phyloP scores from a whole-genome alignment of 805 yeast genomes.

The Yamadazyma laniorum region DNA sequence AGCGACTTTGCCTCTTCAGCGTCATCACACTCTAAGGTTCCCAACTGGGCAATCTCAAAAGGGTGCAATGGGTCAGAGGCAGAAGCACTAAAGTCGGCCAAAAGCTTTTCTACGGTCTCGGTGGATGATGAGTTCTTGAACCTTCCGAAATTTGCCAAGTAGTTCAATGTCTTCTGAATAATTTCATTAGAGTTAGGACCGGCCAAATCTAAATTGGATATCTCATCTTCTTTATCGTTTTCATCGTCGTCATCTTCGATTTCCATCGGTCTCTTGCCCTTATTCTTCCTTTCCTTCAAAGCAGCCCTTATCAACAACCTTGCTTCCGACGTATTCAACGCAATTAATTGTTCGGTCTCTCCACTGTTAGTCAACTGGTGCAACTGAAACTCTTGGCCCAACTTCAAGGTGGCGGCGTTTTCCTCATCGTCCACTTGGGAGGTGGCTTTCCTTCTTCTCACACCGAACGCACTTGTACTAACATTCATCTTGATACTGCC shows the following conservation, averaged over 20 bases:
- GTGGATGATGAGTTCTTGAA: slow-evolving; percentile 92
- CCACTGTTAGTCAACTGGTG: slow-evolving; percentile 82
- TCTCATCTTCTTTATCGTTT: slow-evolving; percentile 43
- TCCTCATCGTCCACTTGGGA: slow-evolving; percentile 82
- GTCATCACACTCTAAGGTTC: slow-evolving; percentile 90
- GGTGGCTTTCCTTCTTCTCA: slow-evolving; percentile 65
- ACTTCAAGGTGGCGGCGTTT: slow-evolving; percentile 79
- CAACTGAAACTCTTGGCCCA: slow-evolving; percentile 91
- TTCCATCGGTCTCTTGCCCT: slow-evolving; percentile 33
- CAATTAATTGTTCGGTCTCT: slow-evolving; percentile 68
- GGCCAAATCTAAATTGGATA: slow-evolving; percentile 49
- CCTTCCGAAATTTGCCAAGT: slow-evolving; percentile 79
- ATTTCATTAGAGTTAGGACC: slow-evolving; percentile 81
- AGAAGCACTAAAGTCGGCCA: slow-evolving; percentile 60
- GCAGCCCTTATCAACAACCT: slow-evolving; percentile 89
- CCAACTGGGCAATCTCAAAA: slow-evolving; percentile 89
- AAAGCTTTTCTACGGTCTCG: slow-evolving; percentile 85
- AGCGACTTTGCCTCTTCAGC: slow-evolving; percentile 95
- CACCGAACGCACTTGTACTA: slow-evolving; percentile 84
- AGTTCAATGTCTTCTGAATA: slow-evolving; percentile 86
- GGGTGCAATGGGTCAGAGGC: slow-evolving; percentile 73
- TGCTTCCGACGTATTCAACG: slow-evolving; percentile 87
- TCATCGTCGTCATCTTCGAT: slow-evolving; percentile 31
- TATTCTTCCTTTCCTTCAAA: slow-evolving; percentile 56
- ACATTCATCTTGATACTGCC: slow-evolving; percentile 84